Base-by-base conservation (phyloP, 1,139 yeast genomes). In the Saccharomyces hybrid region DNA sequence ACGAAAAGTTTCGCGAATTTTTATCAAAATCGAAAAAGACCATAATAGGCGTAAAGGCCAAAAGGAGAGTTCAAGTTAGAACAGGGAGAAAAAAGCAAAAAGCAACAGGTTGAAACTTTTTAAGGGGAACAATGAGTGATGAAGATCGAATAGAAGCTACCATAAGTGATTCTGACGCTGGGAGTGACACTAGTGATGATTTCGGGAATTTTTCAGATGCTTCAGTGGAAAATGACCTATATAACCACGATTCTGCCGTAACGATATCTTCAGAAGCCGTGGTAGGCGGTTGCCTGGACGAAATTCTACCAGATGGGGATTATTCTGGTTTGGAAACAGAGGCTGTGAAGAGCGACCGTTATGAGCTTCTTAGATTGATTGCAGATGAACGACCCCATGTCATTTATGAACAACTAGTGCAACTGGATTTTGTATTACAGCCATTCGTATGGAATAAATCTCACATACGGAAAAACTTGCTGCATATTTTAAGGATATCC, bases 201-300 rank as follows among this genome's bases (percentile, higher is more conserved):
- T 67, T 67, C 55, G 71, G 70, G 25, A 65, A 61, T 48, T 67
- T 67, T 50, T 66, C 69, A n/a, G 70, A 66, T 56, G 69, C 68
- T 1, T 64, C 69, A 6, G 52, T 62, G 53, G 67, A 62, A 48
- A 47, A 52, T 13, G 60, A 38, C 25, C 44, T 38, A 5, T 38
- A 38, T 38, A 16, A 38, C 42, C 42, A 38, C 6, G 42, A 38
- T 38, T 38, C 42, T 20, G 2, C 25, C 3, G 13, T 20, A 16
- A 4, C 25, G 25, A 38, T 38, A 16, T 38, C 44, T 38, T 38
- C 44, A 1, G 26, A 44, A 6, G 55, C 54, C 28, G 25, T 54
- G 27, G 27, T 49, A 3, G 32, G 34, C 9, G 23, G 14, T 9
- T 47, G 42, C 38, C 7, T 54, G 1, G 53, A 57, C 27, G 48